Conservation (phyloP, 352 stramenopile genomes). For the Phytophthora ramorum region DNA sequence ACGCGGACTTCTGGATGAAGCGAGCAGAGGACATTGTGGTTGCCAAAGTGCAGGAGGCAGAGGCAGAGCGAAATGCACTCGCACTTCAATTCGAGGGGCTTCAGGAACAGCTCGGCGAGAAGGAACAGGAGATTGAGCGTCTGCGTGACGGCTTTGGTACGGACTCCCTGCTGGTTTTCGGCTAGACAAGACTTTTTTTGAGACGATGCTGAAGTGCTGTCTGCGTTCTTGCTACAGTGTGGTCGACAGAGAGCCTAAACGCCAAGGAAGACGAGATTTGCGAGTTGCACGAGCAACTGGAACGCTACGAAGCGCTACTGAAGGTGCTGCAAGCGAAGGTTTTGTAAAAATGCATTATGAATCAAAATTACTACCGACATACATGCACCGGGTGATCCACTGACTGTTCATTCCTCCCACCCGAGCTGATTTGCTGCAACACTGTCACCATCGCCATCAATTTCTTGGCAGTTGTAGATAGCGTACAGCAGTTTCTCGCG, state of each 20-base stretch:
- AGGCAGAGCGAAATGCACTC: slow-evolving; percentile 25
- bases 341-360: slow-evolving; percentile 28
- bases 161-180: slow-evolving; percentile 13
- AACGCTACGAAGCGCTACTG: slow-evolving; percentile 27
- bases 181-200: slow-evolving; percentile 5
- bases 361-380: slow-evolving; percentile 5
- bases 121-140: slow-evolving; percentile 36
- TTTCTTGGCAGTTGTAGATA: slow-evolving; percentile 95
- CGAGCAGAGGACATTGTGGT: slow-evolving; percentile 25
- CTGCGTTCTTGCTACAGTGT: slow-evolving; percentile 32
- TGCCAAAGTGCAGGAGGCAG: slow-evolving; percentile 23
- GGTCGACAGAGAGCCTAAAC: slow-evolving; percentile 33
- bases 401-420: slow-evolving; percentile 71
- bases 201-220: slow-evolving; percentile 9
- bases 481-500: slow-evolving; percentile 88
- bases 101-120: slow-evolving; percentile 29
- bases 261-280: slow-evolving; percentile 39
- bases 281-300: slow-evolving; percentile 30
- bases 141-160: slow-evolving; percentile 33
- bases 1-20: slow-evolving; percentile 26
- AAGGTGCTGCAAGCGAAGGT: slow-evolving; percentile 19
- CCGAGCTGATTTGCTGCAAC: slow-evolving; percentile 82
- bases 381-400: neutral
- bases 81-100: slow-evolving; percentile 26
- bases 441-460: slow-evolving; percentile 89